Conservation (phyloP, 768 basidiomycete genomes). For the Boletus barrowsii region DNA sequence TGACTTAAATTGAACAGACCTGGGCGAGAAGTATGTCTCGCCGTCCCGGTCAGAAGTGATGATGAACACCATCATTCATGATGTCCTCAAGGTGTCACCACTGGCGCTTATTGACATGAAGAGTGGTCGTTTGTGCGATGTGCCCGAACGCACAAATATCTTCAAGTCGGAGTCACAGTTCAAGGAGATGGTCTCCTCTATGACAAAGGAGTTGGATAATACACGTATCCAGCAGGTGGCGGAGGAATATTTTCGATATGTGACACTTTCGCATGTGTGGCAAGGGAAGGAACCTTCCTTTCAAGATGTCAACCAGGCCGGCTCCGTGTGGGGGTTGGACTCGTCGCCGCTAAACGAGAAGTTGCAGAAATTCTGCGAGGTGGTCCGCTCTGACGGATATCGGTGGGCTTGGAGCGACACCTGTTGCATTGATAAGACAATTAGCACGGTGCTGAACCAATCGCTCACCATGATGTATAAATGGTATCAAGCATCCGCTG, state of each 20-base stretch:
- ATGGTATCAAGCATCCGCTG: slow-evolving; percentile 9
- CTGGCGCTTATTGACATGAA: not conserved
- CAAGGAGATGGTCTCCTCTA: slow-evolving; percentile 8
- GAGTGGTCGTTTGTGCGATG: not conserved
- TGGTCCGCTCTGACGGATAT: slow-evolving; percentile 2
- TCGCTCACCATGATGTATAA: slow-evolving; percentile 14
- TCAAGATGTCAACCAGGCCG: slow-evolving; percentile 1
- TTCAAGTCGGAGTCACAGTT: slow-evolving; percentile 1
- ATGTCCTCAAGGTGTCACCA: not conserved
- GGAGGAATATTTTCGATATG: slow-evolving; percentile 5
- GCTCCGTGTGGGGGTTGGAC: slow-evolving; percentile 4
- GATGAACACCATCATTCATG: not conserved
- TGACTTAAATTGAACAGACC: not conserved
- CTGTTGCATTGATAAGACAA: slow-evolving; percentile 12
- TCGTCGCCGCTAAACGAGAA: not conserved
- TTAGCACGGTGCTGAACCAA: not conserved
- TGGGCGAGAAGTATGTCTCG: not conserved
- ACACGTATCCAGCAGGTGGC: not conserved
- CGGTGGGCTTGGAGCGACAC: slow-evolving; percentile 16
- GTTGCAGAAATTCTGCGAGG: slow-evolving; percentile 7
- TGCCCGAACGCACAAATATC: not conserved
- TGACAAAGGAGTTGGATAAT: slow-evolving; percentile 1
- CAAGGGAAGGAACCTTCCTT: slow-evolving; percentile 8
- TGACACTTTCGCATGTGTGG: slow-evolving; percentile 15
- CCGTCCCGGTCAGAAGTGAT: not conserved